phyloP scores from a whole-genome alignment of 352 stramenopile species.

The Phytophthora megakarya region DNA sequence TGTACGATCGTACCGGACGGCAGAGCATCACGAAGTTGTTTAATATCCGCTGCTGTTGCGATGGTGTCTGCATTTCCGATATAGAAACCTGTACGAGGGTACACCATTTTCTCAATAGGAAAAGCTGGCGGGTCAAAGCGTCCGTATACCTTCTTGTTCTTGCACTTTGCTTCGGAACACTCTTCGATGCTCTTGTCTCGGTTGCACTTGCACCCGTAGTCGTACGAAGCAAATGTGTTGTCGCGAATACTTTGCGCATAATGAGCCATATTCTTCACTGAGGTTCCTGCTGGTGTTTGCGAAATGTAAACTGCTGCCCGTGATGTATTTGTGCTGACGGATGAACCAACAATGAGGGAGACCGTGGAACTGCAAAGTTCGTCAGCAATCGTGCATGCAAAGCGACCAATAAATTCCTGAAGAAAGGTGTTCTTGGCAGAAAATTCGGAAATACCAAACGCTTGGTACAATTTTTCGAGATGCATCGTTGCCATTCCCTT shows the following conservation, averaged over 20 bases:
- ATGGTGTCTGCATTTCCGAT: slow-evolving; percentile 47
- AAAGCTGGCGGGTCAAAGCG: slow-evolving; percentile 42
- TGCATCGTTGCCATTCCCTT: slow-evolving; percentile 31
- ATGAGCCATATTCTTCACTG: slow-evolving; percentile 61
- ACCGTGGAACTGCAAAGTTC: slow-evolving; percentile 41
- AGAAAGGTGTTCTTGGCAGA: slow-evolving; percentile 34
- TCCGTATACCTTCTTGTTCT: slow-evolving; percentile 54
- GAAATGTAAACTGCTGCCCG: slow-evolving; percentile 58
- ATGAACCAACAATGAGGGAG: slow-evolving; percentile 41
- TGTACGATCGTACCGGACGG: slow-evolving; percentile 44
- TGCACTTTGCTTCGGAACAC: slow-evolving; percentile 37
- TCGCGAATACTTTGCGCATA: slow-evolving; percentile 56
- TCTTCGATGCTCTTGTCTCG: slow-evolving; percentile 25
- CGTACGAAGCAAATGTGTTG: slow-evolving; percentile 49
- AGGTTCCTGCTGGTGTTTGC: slow-evolving; percentile 56
- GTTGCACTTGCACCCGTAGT: slow-evolving; percentile 55
- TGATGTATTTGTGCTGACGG: slow-evolving; percentile 49
- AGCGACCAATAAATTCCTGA: slow-evolving; percentile 38
- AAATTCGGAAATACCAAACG: slow-evolving; percentile 49
- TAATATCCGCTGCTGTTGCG: slow-evolving; percentile 40
- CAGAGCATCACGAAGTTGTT: slow-evolving; percentile 39
- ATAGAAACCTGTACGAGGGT: slow-evolving; percentile 49
- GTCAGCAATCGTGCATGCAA: slow-evolving; percentile 42
- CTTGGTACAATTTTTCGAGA: slow-evolving; percentile 42
- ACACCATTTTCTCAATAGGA: slow-evolving; percentile 29